Conservation (phyloP, 345 rosid species). For the Populus alba region DNA sequence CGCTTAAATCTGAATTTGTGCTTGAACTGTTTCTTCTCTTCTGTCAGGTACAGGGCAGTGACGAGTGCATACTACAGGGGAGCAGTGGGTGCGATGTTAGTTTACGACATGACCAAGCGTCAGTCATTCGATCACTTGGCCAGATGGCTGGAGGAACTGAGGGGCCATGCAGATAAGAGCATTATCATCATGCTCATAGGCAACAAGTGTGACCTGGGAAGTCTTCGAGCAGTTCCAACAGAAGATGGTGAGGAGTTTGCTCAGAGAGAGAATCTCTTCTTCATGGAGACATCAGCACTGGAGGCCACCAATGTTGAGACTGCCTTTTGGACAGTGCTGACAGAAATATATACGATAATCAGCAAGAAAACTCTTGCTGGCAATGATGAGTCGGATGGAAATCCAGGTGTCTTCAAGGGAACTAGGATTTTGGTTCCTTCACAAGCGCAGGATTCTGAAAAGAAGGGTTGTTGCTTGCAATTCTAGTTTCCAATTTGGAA, state of each 20-base stretch:
- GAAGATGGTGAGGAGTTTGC: constrained; percentile 88
- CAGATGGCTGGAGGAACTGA: constrained; percentile 73
- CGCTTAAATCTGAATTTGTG: not conserved
- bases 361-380: constrained; percentile 69
- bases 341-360: constrained; percentile 70
- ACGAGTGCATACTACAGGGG: constrained; percentile 84
- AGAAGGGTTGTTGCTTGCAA: constrained; percentile 52
- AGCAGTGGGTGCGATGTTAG: constrained; percentile 82
- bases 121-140: constrained; percentile 86
- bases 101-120: constrained; percentile 83
- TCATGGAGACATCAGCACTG: constrained; percentile 83
- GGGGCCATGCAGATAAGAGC: constrained; percentile 84
- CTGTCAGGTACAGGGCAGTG: constrained; percentile 72
- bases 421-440: constrained; percentile 63
- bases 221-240: constrained; percentile 68
- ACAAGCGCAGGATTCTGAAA: constrained; percentile 39
- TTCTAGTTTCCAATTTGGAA: constrained; percentile 17
- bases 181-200: constrained; percentile 78
- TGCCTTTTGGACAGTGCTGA: constrained; percentile 61
- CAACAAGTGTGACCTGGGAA: constrained; percentile 74
- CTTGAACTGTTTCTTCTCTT: not conserved
- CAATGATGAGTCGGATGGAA: constrained; percentile 42
- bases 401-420: constrained; percentile 59
- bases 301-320: constrained; percentile 81
- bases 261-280: constrained; percentile 76